phyloP scores from a whole-genome alignment of 2,329 filamentous ascomycete species.

The Aspergillus clavatus region DNA sequence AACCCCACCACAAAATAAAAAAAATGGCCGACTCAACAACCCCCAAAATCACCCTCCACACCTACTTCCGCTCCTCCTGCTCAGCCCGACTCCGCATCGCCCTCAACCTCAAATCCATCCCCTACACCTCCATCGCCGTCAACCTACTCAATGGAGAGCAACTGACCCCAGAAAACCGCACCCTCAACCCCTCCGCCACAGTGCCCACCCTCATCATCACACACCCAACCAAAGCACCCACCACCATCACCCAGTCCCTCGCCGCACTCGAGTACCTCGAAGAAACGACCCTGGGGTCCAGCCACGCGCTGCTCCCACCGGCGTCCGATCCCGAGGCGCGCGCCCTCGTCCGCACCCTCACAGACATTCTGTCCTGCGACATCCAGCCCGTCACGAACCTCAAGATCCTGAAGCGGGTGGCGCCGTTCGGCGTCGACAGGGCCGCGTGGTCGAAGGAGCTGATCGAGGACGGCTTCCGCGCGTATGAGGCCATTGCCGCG shows the following conservation, averaged over 20 bases:
- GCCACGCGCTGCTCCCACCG: slow-evolving; percentile 45
- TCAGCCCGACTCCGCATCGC: slow-evolving; percentile 59
- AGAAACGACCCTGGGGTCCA: slow-evolving; percentile 46
- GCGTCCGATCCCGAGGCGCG: slow-evolving; percentile 37
- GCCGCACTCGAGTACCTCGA: slow-evolving; percentile 61
- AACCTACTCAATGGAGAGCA: slow-evolving; percentile 56
- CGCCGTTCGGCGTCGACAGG: slow-evolving; percentile 41
- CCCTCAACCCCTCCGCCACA: slow-evolving; percentile 51
- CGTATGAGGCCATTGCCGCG: slow-evolving; percentile 49
- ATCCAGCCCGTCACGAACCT: slow-evolving; percentile 59
- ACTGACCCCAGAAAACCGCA: slow-evolving; percentile 40
- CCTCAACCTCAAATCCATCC: slow-evolving; percentile 51
- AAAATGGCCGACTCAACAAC: slow-evolving; percentile 16
- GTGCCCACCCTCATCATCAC: slow-evolving; percentile 52
- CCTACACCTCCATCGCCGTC: slow-evolving; percentile 45
- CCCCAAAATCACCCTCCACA: slow-evolving; percentile 45
- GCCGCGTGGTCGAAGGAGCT: slow-evolving; percentile 50
- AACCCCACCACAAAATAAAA: no score
- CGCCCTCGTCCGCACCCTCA: slow-evolving; percentile 51
- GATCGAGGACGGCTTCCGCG: slow-evolving; percentile 50
- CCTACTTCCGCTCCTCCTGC: slow-evolving; percentile 61
- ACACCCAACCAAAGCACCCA: slow-evolving; percentile 12
- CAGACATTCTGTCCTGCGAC: slow-evolving; percentile 53
- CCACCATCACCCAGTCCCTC: slow-evolving; percentile 53
- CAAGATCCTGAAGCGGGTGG: slow-evolving; percentile 49